Evolutionary conservation across 345 rosid genomes (phyloP).

Genomic region (Theobroma cacao): DNA sequence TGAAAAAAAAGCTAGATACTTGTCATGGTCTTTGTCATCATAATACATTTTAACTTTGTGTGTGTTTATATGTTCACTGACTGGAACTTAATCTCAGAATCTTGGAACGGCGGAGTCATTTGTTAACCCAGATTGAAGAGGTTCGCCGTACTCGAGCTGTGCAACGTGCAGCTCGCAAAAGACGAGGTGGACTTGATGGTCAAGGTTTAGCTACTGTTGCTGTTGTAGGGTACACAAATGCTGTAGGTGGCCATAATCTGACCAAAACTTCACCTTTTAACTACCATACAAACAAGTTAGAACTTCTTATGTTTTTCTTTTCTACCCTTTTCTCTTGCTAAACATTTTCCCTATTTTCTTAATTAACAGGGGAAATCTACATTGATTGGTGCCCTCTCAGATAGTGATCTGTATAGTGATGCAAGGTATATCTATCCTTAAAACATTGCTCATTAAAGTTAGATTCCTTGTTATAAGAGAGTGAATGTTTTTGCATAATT

Average conservation of each 20-base stretch:
- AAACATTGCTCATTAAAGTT: slow-evolving; percentile 15
- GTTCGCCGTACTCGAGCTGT: slow-evolving; percentile 79
- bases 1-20: background rate
- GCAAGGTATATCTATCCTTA: slow-evolving; percentile 49
- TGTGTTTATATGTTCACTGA: background rate
- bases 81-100: slow-evolving; percentile 45
- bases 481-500: slow-evolving; percentile 1
- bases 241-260: slow-evolving; percentile 53
- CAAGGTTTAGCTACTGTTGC: slow-evolving; percentile 72
- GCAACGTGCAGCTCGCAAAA: slow-evolving; percentile 83
- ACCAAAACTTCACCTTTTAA: background rate
- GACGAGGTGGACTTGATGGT: slow-evolving; percentile 47
- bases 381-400: slow-evolving; percentile 64
- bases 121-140: slow-evolving; percentile 76
- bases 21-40: background rate
- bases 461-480: background rate
- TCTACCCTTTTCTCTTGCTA: background rate
- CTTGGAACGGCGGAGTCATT: slow-evolving; percentile 55
- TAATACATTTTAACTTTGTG: background rate
- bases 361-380: slow-evolving; percentile 85
- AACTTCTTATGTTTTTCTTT: background rate
- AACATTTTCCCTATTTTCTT: slow-evolving; percentile 1
- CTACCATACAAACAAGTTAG: slow-evolving; percentile 7
- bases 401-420: slow-evolving; percentile 75
- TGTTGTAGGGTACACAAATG: slow-evolving; percentile 96